Base-by-base conservation (phyloP, 2,329 filamentous ascomycete species). In the Aspergillus pseudoviridinutans region DNA sequence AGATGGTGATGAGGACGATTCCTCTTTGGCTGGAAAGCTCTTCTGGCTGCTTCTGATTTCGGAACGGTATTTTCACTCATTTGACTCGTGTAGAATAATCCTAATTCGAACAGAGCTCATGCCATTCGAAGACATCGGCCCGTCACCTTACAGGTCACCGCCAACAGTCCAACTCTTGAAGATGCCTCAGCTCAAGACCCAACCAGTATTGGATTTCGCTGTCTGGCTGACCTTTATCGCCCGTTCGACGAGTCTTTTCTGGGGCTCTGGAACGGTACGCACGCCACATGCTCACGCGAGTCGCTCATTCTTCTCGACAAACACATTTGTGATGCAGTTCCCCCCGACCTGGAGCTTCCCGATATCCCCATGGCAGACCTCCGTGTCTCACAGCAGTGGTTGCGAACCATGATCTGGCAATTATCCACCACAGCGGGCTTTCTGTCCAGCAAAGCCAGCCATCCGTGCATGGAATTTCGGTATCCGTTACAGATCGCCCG, bases 391-490 rank as follows among this genome's bases (percentile, higher is more conserved):
- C 86, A 89, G 66, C 85, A 88, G 65, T 90, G 87, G 87, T 77
- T 90, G 4, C 79, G 84, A 20, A 83, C 86, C 1, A 87, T 89
- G 74, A 83, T 89, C n/a, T 90, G 87, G 87, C 87, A 89, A 64
- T 80, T 87, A 1, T 86, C 86, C 3, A 87, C 88, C 64, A 82
- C 83, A 22, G 85, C 88, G 63, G 84, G 85, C 3, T 82, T 85
- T 25, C 77, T 89, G n/a, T 87, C 84, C n/a, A 85, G 81, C 54
- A 79, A 78, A 3, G 79, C 85, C 0, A 70, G 78, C 0, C 81
- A 89, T 60, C 80, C 80, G 60, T 82, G 83, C 56, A 80, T 87
- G 66, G 82, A 84, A 0, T 88, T 87, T 63, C 80, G 82, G 53
- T 88, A 87, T 63, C 83, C 86, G 3, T 78, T 86, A 22, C 82